A percentile compares a stretch with the other conserved stretches of the same genome.
Conservation (phyloP, 306 rosid genomes). For the Trichosanthes cucumerina region DNA sequence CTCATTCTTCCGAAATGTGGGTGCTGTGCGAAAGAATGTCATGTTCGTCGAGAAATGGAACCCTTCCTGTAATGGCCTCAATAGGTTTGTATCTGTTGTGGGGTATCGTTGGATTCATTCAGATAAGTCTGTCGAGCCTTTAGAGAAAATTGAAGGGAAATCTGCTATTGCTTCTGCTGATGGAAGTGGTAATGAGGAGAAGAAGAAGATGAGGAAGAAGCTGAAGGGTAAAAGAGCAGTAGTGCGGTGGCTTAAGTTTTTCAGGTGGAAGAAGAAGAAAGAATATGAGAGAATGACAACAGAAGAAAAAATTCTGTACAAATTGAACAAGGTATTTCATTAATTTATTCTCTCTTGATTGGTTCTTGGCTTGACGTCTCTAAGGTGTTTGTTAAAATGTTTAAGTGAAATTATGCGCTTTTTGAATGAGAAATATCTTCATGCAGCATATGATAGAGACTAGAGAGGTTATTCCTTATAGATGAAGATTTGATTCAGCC, state of each 20-base stretch:
- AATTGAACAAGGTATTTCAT: constrained; percentile 44
- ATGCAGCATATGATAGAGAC: neutral
- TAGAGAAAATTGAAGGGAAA: constrained; percentile 18
- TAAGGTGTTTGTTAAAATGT: neutral
- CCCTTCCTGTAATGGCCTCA: neutral
- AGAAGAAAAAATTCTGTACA: constrained; percentile 61
- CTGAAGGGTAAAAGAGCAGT: constrained; percentile 87
- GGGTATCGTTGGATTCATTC: constrained; percentile 6
- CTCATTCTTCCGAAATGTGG: neutral
- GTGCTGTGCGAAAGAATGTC: neutral
- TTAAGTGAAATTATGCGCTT: neutral
- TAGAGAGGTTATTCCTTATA: neutral
- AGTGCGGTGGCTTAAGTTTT: constrained; percentile 76
- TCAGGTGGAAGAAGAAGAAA: constrained; percentile 80
- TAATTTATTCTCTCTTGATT: neutral
- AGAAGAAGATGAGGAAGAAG: constrained; percentile 42
- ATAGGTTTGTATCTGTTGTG: neutral
- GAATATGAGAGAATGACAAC: constrained; percentile 70
- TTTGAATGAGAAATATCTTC: neutral
- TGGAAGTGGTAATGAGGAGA: constrained; percentile 34
- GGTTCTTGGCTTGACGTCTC: neutral
- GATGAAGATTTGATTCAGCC: neutral
- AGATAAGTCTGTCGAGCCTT: neutral
- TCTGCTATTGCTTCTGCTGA: constrained; percentile 10
- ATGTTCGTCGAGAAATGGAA: neutral